phyloP scores from a whole-genome alignment of 495 filamentous ascomycete genomes.

The Tuber microsphaerosporum region DNA sequence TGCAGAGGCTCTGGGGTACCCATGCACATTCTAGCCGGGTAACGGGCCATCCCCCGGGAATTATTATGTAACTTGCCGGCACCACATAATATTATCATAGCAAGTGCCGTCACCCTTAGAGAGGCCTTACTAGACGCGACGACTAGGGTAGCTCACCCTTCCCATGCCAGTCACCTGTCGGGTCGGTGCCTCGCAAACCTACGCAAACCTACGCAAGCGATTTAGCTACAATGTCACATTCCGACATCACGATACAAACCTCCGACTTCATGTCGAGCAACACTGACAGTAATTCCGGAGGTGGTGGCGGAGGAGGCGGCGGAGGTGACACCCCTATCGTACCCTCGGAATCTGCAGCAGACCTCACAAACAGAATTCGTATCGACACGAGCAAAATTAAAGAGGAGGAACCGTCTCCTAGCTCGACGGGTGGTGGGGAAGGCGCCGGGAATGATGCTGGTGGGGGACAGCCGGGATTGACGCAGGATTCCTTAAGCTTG shows the following conservation, averaged over 20 bases:
- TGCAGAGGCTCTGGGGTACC: not conserved
- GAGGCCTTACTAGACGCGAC: not conserved
- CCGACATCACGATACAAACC: not conserved
- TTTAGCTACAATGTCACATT: not conserved
- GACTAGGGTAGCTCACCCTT: not conserved
- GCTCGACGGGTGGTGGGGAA: slow-evolving; percentile 1
- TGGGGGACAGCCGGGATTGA: slow-evolving; percentile 33
- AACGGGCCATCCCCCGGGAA: not conserved
- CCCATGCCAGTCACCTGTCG: not conserved
- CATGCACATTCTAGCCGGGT: not conserved
- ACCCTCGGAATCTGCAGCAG: not conserved
- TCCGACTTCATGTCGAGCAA: not conserved
- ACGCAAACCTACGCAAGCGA: not conserved
- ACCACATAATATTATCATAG: not conserved
- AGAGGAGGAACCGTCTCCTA: slow-evolving; percentile 9
- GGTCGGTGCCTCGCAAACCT: not conserved
- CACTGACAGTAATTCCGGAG: not conserved
- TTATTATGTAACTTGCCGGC: not conserved
- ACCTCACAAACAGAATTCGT: slow-evolving; percentile 24
- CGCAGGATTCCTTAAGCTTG: slow-evolving; percentile 67
- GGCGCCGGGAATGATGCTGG: slow-evolving; percentile 5
- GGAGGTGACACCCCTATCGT: not conserved
- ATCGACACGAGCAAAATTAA: slow-evolving; percentile 36
- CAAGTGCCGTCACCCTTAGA: not conserved
- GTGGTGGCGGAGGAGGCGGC: not conserved